Evolutionary conservation across 257 asterid genomes (phyloP), one percentile per base, ranked within the genome.

Genomic region (Oldenlandia corymbosa): DNA sequence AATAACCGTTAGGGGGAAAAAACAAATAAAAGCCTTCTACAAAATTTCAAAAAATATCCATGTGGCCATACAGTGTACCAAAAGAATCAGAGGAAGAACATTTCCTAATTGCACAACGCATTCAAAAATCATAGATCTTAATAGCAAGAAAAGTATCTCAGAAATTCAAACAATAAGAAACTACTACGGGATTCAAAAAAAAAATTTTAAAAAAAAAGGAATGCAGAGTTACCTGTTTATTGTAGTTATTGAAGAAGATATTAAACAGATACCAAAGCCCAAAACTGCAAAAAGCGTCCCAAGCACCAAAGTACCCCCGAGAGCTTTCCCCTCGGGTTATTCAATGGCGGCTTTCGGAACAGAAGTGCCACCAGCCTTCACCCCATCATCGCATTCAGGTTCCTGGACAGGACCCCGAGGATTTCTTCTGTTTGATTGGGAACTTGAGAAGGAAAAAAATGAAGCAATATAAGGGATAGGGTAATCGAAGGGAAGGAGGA

Each of bases 191-290:
- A 3, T 32, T 49, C 6, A 5, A 24, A 52, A 31, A 4, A 52
- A 23, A 1, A 10, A 51, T n/a, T n/a, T n/a, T 37, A n/a, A 56
- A 41, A 2, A 7, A n/a, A n/a, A n/a, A n/a, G n/a, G n/a, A n/a
- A n/a, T n/a, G n/a, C n/a, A n/a, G n/a, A 49, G 21, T 31, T 13
- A 88, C 97, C 97, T 90, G 96, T 66, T 93, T 93, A 78, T 93
- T 90, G 71, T 93, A 90, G 68, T 90, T 87, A 68, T 93, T 93
- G 85, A 93, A 93, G 88, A 84, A 93, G 83, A 90, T 90, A 64
- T 93, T 93, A 37, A 93, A 90, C 12, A 90, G 75, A 76, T 85
- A 90, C 99, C 99, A 93, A 42, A 87, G 80, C 67, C 97, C 99
- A 58, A 90, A n/a, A n/a, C n/a, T n/a, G n/a, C n/a, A n/a, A n/a